phyloP scores from a whole-genome alignment of 192 early-diverging fungal genomes.

The Glomus cerebriforme region DNA sequence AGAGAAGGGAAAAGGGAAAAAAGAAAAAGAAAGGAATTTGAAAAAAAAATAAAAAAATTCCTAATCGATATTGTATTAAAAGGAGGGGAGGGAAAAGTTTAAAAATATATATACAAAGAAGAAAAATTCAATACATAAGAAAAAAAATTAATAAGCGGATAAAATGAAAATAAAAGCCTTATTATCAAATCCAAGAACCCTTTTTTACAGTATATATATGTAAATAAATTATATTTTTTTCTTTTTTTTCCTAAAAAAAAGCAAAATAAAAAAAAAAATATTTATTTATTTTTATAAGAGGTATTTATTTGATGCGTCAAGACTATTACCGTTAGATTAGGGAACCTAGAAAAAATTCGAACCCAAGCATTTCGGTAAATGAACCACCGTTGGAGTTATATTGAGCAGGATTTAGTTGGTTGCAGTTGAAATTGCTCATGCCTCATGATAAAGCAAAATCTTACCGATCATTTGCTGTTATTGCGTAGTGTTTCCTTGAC shows the following conservation, averaged over 20 bases:
- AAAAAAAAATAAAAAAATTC: conserved; percentile 9
- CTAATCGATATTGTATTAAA: not conserved
- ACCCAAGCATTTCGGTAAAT: conserved; percentile 10
- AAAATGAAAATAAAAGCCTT: no score
- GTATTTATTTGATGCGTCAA: not conserved
- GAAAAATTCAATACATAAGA: not conserved
- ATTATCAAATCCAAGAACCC: not conserved
- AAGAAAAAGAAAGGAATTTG: not conserved
- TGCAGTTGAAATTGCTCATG: conserved; percentile 1
- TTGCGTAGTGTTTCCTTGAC: not conserved
- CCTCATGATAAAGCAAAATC: conserved; percentile 11
- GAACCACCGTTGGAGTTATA: not conserved
- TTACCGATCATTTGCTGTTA: conserved; percentile 17
- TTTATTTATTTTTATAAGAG: conserved; percentile 17
- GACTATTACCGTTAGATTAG: not conserved
- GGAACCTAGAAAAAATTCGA: conserved; percentile 2
- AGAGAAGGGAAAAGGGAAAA: not conserved
- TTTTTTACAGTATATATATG: no score
- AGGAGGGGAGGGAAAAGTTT: not conserved
- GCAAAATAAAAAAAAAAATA: not conserved
- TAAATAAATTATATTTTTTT: not conserved
- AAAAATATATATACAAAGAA: not conserved
- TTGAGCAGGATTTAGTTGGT: not conserved
- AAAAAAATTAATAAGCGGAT: not conserved
- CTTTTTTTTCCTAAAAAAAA: conserved; percentile 3